Evolutionary conservation across 2,329 filamentous ascomycete species (phyloP).

Genomic region (Aspergillus tamarii): DNA sequence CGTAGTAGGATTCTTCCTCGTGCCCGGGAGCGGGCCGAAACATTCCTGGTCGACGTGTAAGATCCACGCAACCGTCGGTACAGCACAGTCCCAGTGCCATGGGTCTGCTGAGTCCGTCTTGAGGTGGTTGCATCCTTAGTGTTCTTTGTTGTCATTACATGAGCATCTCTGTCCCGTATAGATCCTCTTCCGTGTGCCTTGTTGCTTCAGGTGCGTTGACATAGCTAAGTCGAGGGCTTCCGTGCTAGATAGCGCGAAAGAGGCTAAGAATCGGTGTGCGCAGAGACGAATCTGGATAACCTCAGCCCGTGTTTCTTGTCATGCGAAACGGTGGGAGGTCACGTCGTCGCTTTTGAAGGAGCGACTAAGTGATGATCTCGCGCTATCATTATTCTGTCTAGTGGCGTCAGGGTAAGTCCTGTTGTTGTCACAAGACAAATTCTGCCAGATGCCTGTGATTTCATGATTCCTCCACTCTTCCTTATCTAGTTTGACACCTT

Average conservation of each 20-base stretch:
- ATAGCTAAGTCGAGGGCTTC: neutral
- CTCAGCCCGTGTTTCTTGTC: neutral
- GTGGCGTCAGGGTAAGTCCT: neutral
- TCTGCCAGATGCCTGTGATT: neutral
- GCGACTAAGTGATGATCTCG: slow-evolving; percentile 26
- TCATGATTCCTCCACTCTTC: neutral
- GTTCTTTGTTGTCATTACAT: slow-evolving; percentile 18
- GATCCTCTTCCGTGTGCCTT: neutral
- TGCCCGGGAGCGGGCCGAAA: slow-evolving; percentile 25
- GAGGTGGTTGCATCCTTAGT: slow-evolving; percentile 20
- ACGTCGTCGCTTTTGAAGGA: neutral
- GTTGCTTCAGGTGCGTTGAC: neutral
- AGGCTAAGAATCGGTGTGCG: slow-evolving; percentile 7
- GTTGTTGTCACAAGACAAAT: slow-evolving; percentile 5
- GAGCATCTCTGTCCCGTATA: neutral
- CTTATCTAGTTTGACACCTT: neutral
- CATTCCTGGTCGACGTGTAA: slow-evolving; percentile 18
- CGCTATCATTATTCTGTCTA: slow-evolving; percentile 12
- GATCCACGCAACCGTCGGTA: slow-evolving; percentile 18
- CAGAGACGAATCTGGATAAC: slow-evolving; percentile 1
- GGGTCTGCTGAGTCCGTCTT: slow-evolving; percentile 20
- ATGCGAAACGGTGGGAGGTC: neutral
- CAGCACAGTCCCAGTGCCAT: slow-evolving; percentile 19
- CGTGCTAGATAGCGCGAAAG: neutral
- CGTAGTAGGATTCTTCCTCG: slow-evolving; percentile 2